Evolutionary conservation across 768 basidiomycete species (phyloP).

Genomic region (Lepiota brunneoincarnata): DNA sequence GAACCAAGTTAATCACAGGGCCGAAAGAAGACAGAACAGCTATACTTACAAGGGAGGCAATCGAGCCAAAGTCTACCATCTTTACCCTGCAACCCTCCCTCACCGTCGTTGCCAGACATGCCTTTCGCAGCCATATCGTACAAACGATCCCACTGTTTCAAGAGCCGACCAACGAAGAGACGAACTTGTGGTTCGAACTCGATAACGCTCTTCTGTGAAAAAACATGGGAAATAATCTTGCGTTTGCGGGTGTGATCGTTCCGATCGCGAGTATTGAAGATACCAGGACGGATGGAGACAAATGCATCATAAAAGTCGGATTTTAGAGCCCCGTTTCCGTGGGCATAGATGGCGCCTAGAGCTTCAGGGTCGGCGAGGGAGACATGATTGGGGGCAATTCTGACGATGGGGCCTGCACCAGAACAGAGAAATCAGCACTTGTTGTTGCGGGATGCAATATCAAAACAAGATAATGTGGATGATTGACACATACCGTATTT

Average conservation of each 20-base stretch:
- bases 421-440: neutral
- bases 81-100: conserved; percentile 58
- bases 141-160: conserved; percentile 79
- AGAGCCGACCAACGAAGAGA: conserved; percentile 52
- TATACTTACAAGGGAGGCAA: conserved; percentile 63
- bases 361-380: conserved; percentile 79
- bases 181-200: conserved; percentile 84
- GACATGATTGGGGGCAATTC: conserved; percentile 74
- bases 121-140: conserved; percentile 54
- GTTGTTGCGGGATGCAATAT: conserved; percentile 7
- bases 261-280: conserved; percentile 80
- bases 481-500: conserved; percentile 56
- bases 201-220: conserved; percentile 80
- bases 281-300: conserved; percentile 67
- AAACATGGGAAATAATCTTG: conserved; percentile 86
- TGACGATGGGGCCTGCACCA: conserved; percentile 56
- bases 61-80: conserved; percentile 71
- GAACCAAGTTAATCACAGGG: conserved; percentile 4
- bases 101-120: conserved; percentile 54
- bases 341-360: conserved; percentile 72
- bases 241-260: conserved; percentile 83
- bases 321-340: conserved; percentile 81
- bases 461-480: neutral
- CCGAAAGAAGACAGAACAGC: neutral
- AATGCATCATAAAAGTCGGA: conserved; percentile 79